A percentile compares a stretch with the other conserved stretches of the same genome.
phyloP scores from a whole-genome alignment of 73 alveolate genomes.

The Stentor coeruleus region DNA sequence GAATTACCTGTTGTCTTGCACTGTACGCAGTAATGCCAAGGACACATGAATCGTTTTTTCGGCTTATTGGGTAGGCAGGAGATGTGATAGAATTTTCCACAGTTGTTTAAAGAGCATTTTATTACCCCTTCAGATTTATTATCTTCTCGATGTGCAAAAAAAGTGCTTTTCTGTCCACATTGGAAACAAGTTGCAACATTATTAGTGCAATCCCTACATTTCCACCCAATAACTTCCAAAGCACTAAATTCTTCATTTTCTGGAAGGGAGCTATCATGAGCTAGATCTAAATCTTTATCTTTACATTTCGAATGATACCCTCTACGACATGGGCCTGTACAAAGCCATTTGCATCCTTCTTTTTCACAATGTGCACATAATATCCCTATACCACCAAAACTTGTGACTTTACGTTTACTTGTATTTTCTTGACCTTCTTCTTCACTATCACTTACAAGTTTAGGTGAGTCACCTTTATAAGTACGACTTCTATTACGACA shows the following conservation, averaged over 20 bases:
- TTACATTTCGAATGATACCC: constrained; percentile 67
- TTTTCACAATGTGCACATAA: constrained; percentile 66
- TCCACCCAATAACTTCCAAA: constrained; percentile 40
- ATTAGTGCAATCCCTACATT: constrained; percentile 66
- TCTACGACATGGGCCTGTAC: constrained; percentile 78
- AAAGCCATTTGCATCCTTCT: constrained; percentile 34
- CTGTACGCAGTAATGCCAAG: constrained; percentile 58
- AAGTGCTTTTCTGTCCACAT: constrained; percentile 55
- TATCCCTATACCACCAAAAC: constrained; percentile 43
- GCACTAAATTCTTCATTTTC: constrained; percentile 42
- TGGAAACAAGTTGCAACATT: constrained; percentile 56
- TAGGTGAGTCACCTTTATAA: constrained; percentile 13
- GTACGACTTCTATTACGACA: constrained; percentile 18
- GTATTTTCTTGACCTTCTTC: constrained; percentile 25
- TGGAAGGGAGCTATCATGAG: constrained; percentile 32
- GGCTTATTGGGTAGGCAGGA: constrained; percentile 38
- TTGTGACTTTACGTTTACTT: constrained; percentile 23
- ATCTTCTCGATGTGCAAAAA: not conserved
- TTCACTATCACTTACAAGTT: constrained; percentile 32
- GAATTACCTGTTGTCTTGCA: constrained; percentile 54
- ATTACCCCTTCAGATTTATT: constrained; percentile 30
- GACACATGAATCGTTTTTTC: constrained; percentile 49
- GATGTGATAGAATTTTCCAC: constrained; percentile 53
- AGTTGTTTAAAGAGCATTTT: constrained; percentile 45
- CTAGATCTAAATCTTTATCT: constrained; percentile 43